Evolutionary conservation across 805 yeast genomes (phyloP), one percentile per base, ranked within the genome.

Genomic region (Scheffersomyces stipitis): DNA sequence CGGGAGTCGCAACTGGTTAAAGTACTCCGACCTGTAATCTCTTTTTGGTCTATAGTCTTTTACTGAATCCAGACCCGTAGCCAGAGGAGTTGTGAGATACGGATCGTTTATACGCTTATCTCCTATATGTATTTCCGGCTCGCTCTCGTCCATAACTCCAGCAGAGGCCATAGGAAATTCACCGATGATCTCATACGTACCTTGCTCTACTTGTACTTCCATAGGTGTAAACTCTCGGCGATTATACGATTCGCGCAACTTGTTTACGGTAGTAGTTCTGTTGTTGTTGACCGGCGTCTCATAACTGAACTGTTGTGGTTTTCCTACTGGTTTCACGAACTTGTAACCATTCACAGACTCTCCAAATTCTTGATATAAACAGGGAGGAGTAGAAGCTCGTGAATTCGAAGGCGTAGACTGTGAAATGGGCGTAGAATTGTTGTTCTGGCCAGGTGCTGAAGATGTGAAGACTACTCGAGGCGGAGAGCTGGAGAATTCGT

Each of bases 401-500:
- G 70, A 64, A 37, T 65, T 66, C 14, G 72, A 62, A 7, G 73
- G 73, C 0, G 73, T 68, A 4, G 69, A 62, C 42, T 65, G 72
- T 4, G 71, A 62, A 9, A 68, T 66, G 0, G 73, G 73, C 0
- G 71, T 66, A 3, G 64, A 44, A 16, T 34, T 10, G 24, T 20
- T 20, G 24, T 7, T 10, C 7, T 20, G 7, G n/a, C n/a, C n/a
- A 7, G 24, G 24, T 7, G 10, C 82, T 2, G 49, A 62, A 0
- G 75, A 73, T 4, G 76, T 86, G 30, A 74, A 78, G 53, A 85
- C 89, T 44, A 80, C 87, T 45, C 99, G 95, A 65, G 95, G 96
- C 45, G 98, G 93, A 5, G 99, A 93, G 63, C 83, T 86, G 53
- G 90, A 89, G 1, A 99, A 95, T 57, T 88, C 96, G 1, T 82